Evolutionary conservation across 1,139 yeast species (phyloP).

Genomic region (Pichia sp.): DNA sequence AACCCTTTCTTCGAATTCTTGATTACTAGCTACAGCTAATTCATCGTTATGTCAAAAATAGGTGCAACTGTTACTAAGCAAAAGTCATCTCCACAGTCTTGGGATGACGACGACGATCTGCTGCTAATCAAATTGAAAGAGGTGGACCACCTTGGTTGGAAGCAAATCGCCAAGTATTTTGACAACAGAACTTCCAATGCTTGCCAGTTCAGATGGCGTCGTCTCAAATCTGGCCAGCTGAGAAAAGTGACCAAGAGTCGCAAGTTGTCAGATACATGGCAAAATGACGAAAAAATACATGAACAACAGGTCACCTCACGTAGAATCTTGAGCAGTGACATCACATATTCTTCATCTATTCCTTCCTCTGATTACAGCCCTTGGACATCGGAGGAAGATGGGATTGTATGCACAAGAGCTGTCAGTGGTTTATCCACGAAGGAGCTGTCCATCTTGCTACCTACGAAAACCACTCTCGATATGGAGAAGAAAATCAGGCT

Average conservation of each 20-base stretch:
- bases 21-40: too few relatives aligned
- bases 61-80: neutral
- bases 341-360: neutral
- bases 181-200: constrained; percentile 73
- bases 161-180: constrained; percentile 67
- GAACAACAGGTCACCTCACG: too few relatives aligned
- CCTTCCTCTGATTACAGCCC: neutral
- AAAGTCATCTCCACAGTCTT: constrained; percentile 52
- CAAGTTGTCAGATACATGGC: neutral
- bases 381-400: constrained; percentile 63
- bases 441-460: constrained; percentile 66
- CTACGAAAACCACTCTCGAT: constrained; percentile 68
- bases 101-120: constrained; percentile 74
- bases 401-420: constrained; percentile 51
- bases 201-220: constrained; percentile 77
- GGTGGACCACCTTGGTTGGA: constrained; percentile 70
- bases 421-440: constrained; percentile 59
- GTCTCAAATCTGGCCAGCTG: constrained; percentile 45
- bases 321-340: too few relatives aligned
- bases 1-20: too few relatives aligned
- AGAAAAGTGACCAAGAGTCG: constrained; percentile 11
- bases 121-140: constrained; percentile 65
- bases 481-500: constrained; percentile 57
- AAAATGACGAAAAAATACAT: neutral
- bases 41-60: neutral